Percentiles rank a stretch among this genome's conserved stretches.
Evolutionary conservation across 192 early-diverging fungal genomes (phyloP).

Genomic region (Entrophospora sp.): DNA sequence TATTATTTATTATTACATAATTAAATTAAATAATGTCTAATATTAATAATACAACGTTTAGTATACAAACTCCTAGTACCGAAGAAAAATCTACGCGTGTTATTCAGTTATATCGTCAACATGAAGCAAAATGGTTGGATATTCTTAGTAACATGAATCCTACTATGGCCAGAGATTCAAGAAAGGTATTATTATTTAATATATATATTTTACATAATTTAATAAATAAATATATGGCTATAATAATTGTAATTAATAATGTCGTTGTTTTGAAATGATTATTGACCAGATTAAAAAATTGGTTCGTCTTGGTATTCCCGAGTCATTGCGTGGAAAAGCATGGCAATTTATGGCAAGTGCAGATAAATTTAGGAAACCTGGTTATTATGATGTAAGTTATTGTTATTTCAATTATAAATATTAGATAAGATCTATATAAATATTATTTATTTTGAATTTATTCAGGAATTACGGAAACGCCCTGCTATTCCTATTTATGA

Average conservation of each 20-base stretch:
- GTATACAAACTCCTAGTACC: neutral
- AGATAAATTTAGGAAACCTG: constrained; percentile 38
- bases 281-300: constrained; percentile 69
- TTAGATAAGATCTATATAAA: too few species aligned
- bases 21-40: neutral
- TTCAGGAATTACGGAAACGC: constrained; percentile 28
- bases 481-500: constrained; percentile 61
- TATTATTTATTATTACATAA: neutral
- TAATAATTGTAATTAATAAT: neutral
- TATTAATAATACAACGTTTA: neutral
- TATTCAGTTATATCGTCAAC: constrained; percentile 34
- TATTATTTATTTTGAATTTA: too few species aligned
- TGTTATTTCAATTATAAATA: too few species aligned
- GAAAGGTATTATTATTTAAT: constrained; percentile 19
- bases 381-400: constrained; percentile 34
- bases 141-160: constrained; percentile 31
- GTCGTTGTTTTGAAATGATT: constrained; percentile 18
- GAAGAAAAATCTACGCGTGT: constrained; percentile 6
- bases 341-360: constrained; percentile 62
- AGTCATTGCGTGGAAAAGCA: constrained; percentile 55
- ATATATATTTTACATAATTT: neutral
- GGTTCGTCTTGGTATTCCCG: constrained; percentile 58
- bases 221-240: neutral
- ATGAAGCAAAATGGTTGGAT: constrained; percentile 35
- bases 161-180: constrained; percentile 19